Base-by-base conservation (phyloP, 108 stramenopile species). In the Cyclostephanos tholiformis region DNA sequence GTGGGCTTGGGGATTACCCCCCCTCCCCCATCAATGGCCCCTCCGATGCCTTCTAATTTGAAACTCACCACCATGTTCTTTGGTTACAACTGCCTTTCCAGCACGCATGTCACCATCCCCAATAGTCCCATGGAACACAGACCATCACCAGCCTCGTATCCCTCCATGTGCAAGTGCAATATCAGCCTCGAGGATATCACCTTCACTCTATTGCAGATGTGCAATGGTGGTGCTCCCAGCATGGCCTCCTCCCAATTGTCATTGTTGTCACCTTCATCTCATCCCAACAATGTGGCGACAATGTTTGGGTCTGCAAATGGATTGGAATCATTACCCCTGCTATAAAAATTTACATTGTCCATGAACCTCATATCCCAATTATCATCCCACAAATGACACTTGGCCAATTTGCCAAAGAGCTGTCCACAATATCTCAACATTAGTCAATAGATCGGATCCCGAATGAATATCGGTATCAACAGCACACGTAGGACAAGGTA, bases 371-470 rank as follows among this genome's bases (percentile, higher is more conserved):
- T 77, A 26, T 84, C 84, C 66, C 67, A 84, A 65, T 71, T 67
- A 53, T 84, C 84, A 71, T 84, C 84, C 76, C 76, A 84, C 35
- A 92, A 29, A 43, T 89, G 78, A 69, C 91, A 92, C 17, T 80
- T 72, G 61, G 83, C 80, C 44, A 65, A 69, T 53, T 82, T 78
- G 19, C 82, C 79, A 38, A 89, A 89, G 25, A 89, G 82, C 12
- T 46, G 44, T 38, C 77, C 83, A n/a, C n/a, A n/a, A n/a, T n/a
- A n/a, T n/a, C n/a, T n/a, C n/a, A n/a, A n/a, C n/a, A n/a, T n/a
- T n/a, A 1, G 87, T 75, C 83, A 87, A 73, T 88, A 91, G 12
- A 86, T 27, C 11, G 62, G 17, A 79, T 91, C 86, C n/a, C 85
- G 76, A 29, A 87, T 22, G 32, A 79, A 76, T n/a, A 49, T 2